Percentiles rank a stretch among this genome's conserved stretches.
Evolutionary conservation across 352 stramenopile genomes (phyloP).

Genomic region (Phytophthora litchii): DNA sequence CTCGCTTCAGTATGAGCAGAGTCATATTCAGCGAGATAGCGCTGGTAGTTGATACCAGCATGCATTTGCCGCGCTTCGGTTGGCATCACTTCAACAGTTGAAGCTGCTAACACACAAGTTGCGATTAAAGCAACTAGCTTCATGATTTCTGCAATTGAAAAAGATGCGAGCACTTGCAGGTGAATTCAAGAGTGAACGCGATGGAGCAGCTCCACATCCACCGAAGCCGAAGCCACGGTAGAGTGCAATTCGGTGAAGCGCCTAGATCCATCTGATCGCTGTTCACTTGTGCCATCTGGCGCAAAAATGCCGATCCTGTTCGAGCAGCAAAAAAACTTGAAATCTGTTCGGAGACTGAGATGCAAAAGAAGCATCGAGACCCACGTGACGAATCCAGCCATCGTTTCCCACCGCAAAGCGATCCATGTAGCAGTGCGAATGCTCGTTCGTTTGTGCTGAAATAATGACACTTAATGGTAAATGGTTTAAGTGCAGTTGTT

Average conservation of each 20-base stretch:
- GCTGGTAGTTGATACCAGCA: slow-evolving; percentile 44
- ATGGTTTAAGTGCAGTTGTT: slow-evolving; percentile 1
- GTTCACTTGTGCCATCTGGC: slow-evolving; percentile 19
- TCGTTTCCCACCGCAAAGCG: slow-evolving; percentile 4
- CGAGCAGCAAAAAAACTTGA: slow-evolving; percentile 35
- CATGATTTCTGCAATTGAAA: slow-evolving; percentile 17
- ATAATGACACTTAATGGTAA: background rate
- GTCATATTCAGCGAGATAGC: slow-evolving; percentile 39
- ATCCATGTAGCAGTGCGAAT: background rate
- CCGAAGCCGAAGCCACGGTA: slow-evolving; percentile 23
- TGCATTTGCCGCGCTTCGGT: slow-evolving; percentile 33
- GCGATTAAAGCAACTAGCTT: slow-evolving; percentile 19
- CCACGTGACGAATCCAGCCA: slow-evolving; percentile 24
- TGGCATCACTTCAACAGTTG: slow-evolving; percentile 10
- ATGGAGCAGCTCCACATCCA: slow-evolving; percentile 3
- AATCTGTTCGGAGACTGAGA: slow-evolving; percentile 29
- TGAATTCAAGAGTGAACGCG: slow-evolving; percentile 34
- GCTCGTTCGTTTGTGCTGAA: background rate
- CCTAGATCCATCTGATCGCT: slow-evolving; percentile 27
- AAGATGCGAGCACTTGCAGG: slow-evolving; percentile 9
- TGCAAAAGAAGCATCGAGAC: too few species aligned
- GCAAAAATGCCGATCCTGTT: slow-evolving; percentile 21
- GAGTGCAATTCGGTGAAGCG: slow-evolving; percentile 2
- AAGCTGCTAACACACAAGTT: slow-evolving; percentile 14
- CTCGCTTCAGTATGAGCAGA: slow-evolving; percentile 17